Evolutionary conservation across 78 protist species (phyloP).

Genomic region (Dictyostelium citrinum): DNA sequence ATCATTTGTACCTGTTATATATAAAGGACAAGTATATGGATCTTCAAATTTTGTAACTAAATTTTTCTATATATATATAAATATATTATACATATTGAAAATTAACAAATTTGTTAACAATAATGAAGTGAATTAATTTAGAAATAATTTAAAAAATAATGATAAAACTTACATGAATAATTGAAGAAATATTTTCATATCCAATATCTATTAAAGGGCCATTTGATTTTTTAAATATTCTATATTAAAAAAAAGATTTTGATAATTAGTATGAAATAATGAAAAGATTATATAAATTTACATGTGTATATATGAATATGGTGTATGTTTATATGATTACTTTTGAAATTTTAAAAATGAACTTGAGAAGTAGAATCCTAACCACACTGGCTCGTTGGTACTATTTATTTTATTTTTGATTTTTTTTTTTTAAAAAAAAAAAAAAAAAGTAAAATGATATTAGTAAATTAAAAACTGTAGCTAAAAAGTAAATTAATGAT

Average conservation of each 20-base stretch:
- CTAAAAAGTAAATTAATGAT: background rate
- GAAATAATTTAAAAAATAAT: background rate
- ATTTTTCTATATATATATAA: background rate
- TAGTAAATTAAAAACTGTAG: background rate
- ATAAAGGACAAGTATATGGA: conserved; percentile 51
- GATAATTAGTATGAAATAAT: background rate
- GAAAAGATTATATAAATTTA: background rate
- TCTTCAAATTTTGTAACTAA: conserved; percentile 52
- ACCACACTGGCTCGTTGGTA: conserved; percentile 40
- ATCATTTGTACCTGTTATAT: conserved; percentile 59
- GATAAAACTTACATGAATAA: conserved; percentile 18
- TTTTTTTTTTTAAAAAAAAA: too few species aligned
- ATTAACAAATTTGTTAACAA: too few species aligned
- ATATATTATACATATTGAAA: too few species aligned
- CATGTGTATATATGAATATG: too few species aligned
- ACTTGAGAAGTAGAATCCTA: conserved; percentile 44
- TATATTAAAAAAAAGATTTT: background rate
- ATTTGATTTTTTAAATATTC: conserved; percentile 43
- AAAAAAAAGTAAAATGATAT: background rate
- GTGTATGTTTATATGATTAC: too few species aligned
- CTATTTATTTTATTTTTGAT: background rate
- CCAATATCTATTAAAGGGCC: conserved; percentile 13
- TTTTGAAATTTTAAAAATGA: conserved; percentile 70
- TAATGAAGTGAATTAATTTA: too few species aligned
- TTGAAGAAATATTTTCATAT: conserved; percentile 15